Conservation (phyloP, 306 rosid species). For the Cyamopsis tetragonoloba region DNA sequence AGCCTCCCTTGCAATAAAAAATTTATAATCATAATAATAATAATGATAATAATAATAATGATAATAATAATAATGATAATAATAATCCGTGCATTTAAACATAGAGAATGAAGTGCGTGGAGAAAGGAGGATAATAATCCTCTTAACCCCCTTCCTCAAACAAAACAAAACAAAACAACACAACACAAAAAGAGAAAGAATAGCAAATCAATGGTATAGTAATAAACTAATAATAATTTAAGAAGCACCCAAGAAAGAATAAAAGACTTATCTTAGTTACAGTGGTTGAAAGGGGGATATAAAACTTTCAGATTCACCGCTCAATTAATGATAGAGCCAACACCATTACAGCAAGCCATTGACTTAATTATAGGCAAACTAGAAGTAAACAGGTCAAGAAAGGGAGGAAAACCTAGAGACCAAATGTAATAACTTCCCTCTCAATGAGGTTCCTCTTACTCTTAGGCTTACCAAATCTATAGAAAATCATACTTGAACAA, state of each 20-base stretch:
- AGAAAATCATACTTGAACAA: slow-evolving; percentile 19
- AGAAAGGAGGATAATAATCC: neutral
- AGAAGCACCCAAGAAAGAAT: neutral
- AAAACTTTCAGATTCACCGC: neutral
- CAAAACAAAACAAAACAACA: neutral
- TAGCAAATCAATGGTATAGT: neutral
- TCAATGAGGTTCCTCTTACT: neutral
- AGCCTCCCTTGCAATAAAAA: neutral
- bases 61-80: neutral
- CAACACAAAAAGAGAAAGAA: neutral
- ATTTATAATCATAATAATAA: neutral
- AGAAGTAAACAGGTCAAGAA: slow-evolving; percentile 14
- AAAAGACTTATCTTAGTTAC: neutral
- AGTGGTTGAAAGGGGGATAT: neutral
- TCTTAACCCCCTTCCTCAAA: neutral
- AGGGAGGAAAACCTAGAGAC: slow-evolving; percentile 17
- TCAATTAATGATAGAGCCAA: neutral
- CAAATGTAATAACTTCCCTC: slow-evolving; percentile 3
- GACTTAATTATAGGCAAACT: neutral
- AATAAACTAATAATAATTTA: neutral
- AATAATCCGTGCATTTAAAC: neutral
- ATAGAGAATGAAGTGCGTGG: neutral
- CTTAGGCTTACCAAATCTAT: slow-evolving; percentile 9
- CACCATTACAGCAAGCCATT: slow-evolving; percentile 1
- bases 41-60: neutral